Evolutionary conservation across 2,329 filamentous ascomycete genomes (phyloP), one percentile per base, ranked within the genome.

Genomic region (Trichophyton verrucosum): DNA sequence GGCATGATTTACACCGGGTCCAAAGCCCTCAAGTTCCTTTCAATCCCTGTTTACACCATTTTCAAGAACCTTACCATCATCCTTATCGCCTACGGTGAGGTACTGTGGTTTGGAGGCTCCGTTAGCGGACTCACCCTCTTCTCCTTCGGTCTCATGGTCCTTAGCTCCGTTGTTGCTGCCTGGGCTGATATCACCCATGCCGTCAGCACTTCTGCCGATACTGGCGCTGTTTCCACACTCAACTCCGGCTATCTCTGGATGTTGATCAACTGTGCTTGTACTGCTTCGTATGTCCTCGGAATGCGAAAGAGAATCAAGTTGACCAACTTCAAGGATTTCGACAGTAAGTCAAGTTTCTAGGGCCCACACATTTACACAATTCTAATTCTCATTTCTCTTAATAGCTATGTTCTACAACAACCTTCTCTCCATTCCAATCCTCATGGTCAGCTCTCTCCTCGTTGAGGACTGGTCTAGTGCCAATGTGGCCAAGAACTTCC

Each of bases 61-160:
- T 99, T 99, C 83, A 99, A 99, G 83, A 99, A 99, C 78, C 77
- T 99, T 79, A 97, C 94, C 64, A 99, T 95, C 74, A 97, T 99
- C 70, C 85, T 97, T 66, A 99, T 97, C 70, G 94, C 94, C 61
- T 99, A 99, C 68, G 94, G 94, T 67, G 94, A 99, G 77, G 92
- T 99, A 33, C 82, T 99, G 59, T 97, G 92, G 91, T 99, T 99
- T 68, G 94, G 94, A 64, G 92, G 92, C 71, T 90, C 86, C 57
- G 92, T 99, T 62, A 91, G 88, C 15, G 83, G 86, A 55, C 85
- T 96, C 75, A 86, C 91, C 1, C 83, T 99, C 33, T 87, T 96
- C 70, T 95, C 91, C 2, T 99, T 99, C 70, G 91, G 91, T 60
- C 79, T 99, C 64, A 99, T 99, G 90, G 92, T 99, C 51, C 75